Evolutionary conservation across 2,329 filamentous ascomycete species (phyloP), one percentile per base, ranked within the genome.

Genomic region (Mariannaea elegans): DNA sequence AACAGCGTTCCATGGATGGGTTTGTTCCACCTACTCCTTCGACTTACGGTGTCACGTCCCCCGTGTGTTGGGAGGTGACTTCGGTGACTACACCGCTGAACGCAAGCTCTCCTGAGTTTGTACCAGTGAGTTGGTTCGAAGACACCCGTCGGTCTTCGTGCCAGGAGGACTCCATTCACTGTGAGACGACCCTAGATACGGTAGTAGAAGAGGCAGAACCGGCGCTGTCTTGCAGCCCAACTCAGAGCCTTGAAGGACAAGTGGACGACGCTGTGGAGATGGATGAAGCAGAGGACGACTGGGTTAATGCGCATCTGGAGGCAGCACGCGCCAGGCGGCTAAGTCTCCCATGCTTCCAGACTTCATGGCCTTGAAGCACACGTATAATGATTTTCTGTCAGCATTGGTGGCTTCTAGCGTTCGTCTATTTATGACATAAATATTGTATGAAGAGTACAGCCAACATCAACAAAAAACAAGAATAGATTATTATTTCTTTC

Each of bases 61-160:
- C 69, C 9, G 16, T 50, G 2, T 63, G 64, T 1, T 64, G 21
- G 18, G 50, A 56, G 16, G 18, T 67, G 2, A 31, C 55, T 9
- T 55, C 69, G 18, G 59, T 67, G 4, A 62, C 61, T 4, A 71
- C 73, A 9, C 66, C 62, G 0, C 54, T 78, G 5, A 69, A 73
- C 18, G 71, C 66, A 3, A 59, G 53, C 1, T 72, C 73, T 0
- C 68, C 73, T 1, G 68, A 72, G 8, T 80, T 80, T 60, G 49
- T 75, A 10, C 77, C 77, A 0, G 58, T 61, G 41, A 46, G 60
- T 13, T 69, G 65, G 41, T 69, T 69, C 49, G 36, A 60, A 21
- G 50, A 63, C 14, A n/a, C 39, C 4, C 36, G 47, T 7, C 57
- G 49, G 7, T 18, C 38, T 4, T 23, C 46, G 14, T 45, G 31